Evolutionary conservation across 176 grass and related monocot genomes (phyloP).

Genomic region (barley (Hordeum vulgare)): MorexV3_pseudomolecules_assembly NC_058519.1:467735649-467736148

Average conservation of each 20-base stretch:
- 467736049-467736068: background rate
- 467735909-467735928: background rate
- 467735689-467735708: constrained; percentile 5
- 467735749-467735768: background rate
- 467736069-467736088: background rate
- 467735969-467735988: background rate
- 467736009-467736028: background rate
- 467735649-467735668: background rate
- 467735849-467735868: background rate
- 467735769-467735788: background rate
- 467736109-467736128: background rate
- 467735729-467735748: background rate
- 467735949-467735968: constrained; percentile 2
- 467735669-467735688: constrained; percentile 3
- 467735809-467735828: constrained; percentile 20
- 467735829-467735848: background rate
- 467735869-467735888: background rate
- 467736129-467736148: background rate
- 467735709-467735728: background rate
- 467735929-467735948: constrained; percentile 1
- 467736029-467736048: background rate
- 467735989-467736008: background rate
- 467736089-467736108: background rate
- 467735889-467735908: background rate
- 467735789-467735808: background rate